Conservation (phyloP, 2,329 filamentous ascomycete species). For the Cadophora gregata region DNA sequence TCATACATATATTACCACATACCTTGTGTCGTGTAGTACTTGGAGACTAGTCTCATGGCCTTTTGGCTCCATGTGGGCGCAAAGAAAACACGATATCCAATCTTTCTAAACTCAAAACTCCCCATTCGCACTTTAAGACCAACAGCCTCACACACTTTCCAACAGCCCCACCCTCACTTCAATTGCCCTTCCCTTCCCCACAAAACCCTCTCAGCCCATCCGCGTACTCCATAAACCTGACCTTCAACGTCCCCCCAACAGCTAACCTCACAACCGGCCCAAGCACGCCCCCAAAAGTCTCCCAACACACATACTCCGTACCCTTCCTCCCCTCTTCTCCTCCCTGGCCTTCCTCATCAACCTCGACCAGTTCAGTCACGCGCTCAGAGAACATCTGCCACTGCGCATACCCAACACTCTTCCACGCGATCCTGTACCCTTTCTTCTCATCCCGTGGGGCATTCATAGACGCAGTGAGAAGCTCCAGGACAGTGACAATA, state of each 20-base stretch:
- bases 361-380: conserved; percentile 53
- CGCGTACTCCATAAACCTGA: conserved; percentile 49
- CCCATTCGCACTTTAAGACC: background rate
- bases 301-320: conserved; percentile 51
- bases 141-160: background rate
- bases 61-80: background rate
- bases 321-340: conserved; percentile 38
- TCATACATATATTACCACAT: background rate
- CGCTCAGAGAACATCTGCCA: conserved; percentile 49
- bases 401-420: conserved; percentile 40
- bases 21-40: background rate
- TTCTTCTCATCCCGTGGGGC: background rate
- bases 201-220: conserved; percentile 48
- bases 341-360: conserved; percentile 37
- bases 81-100: background rate
- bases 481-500: conserved; percentile 26
- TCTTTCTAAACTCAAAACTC: background rate
- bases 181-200: conserved; percentile 17
- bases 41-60: background rate
- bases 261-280: conserved; percentile 45
- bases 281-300: conserved; percentile 53
- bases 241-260: conserved; percentile 45
- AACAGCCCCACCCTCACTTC: background rate
- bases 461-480: background rate
- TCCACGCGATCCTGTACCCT: conserved; percentile 48